phyloP scores from a whole-genome alignment of 345 rosid genomes.

The Brassica carinata region DNA sequence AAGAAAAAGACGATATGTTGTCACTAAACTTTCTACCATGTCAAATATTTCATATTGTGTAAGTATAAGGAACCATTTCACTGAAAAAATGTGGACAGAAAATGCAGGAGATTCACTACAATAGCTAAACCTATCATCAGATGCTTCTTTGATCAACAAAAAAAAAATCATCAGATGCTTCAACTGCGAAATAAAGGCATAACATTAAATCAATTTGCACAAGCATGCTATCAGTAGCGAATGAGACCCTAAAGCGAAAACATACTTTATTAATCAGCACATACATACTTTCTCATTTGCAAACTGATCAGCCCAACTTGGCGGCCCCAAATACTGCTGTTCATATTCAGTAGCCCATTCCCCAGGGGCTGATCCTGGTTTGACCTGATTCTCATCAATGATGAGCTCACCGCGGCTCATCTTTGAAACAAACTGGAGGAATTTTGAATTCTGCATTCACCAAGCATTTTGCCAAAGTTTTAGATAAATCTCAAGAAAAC shows the following conservation, averaged over 20 bases:
- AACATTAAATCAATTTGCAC: not conserved
- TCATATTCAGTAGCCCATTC: constrained; percentile 95
- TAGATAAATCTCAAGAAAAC: constrained; percentile 16
- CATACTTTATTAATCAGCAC: constrained; percentile 19
- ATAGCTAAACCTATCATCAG: not conserved
- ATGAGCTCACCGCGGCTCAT: constrained; percentile 99
- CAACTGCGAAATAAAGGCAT: not conserved
- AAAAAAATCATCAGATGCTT: not conserved
- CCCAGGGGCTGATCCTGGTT: constrained; percentile 62
- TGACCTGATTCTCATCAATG: constrained; percentile 90
- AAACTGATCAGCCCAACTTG: constrained; percentile 95
- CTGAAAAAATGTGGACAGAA: constrained; percentile 2
- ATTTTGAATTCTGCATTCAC: constrained; percentile 85
- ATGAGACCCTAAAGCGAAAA: constrained; percentile 11
- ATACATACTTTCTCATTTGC: constrained; percentile 54
- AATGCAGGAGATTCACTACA: not conserved
- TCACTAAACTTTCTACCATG: constrained; percentile 8
- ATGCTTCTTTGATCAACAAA: not conserved
- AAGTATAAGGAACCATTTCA: constrained; percentile 15
- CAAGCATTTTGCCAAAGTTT: constrained; percentile 23
- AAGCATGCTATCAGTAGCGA: constrained; percentile 17
- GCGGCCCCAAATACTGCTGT: constrained; percentile 62
- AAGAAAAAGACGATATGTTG: not conserved
- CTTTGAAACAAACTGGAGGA: constrained; percentile 97
- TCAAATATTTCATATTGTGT: constrained; percentile 17